These are phyloP conservation scores for Polytrichum commune DNA, from an alignment of 225 moss, liverwort and hornwort species.

Conservation along the genomic window DNA sequence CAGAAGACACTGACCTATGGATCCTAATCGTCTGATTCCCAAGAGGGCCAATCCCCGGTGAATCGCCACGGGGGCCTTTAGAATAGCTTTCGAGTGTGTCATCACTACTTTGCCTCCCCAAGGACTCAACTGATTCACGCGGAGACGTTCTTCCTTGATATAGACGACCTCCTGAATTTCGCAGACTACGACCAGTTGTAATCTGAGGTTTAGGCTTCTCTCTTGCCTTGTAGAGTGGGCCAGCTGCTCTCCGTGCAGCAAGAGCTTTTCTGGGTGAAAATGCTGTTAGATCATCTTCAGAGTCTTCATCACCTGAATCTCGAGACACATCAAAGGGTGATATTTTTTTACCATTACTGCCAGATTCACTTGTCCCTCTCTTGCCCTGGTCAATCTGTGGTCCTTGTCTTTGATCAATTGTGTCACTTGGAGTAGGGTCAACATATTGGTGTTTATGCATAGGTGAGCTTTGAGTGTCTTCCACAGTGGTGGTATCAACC, in stretches of 20 bases:
- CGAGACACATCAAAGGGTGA: not conserved
- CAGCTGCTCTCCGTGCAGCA: slow-evolving; percentile 27
- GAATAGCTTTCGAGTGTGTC: not conserved
- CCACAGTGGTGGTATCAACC: not conserved
- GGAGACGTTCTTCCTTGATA: slow-evolving; percentile 25
- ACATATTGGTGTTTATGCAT: too few relatives aligned
- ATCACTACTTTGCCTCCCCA: slow-evolving; percentile 19
- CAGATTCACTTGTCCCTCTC: not conserved
- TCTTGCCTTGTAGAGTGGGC: slow-evolving; percentile 38
- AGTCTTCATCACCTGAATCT: not conserved
- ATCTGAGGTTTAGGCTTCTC: slow-evolving; percentile 12
- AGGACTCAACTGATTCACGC: slow-evolving; percentile 25
- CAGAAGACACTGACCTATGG: slow-evolving; percentile 40
- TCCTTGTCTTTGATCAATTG: too few relatives aligned
- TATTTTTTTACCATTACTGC: not conserved
- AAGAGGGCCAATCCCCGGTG: slow-evolving; percentile 12
- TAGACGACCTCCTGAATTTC: slow-evolving; percentile 14
- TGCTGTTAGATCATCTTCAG: not conserved
- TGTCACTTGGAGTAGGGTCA: too few relatives aligned
- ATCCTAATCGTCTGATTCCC: slow-evolving; percentile 12
- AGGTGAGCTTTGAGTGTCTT: too few relatives aligned
- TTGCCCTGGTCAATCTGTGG: too few relatives aligned
- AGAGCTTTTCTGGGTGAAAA: slow-evolving; percentile 34
- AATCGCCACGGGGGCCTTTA: slow-evolving; percentile 9
- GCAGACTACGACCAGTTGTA: slow-evolving; percentile 9